A percentile compares a stretch with the other conserved stretches of the same genome.
Evolutionary conservation across 1,284 basidiomycete genomes (phyloP).

Genomic region (Trichosporon faecale): DNA sequence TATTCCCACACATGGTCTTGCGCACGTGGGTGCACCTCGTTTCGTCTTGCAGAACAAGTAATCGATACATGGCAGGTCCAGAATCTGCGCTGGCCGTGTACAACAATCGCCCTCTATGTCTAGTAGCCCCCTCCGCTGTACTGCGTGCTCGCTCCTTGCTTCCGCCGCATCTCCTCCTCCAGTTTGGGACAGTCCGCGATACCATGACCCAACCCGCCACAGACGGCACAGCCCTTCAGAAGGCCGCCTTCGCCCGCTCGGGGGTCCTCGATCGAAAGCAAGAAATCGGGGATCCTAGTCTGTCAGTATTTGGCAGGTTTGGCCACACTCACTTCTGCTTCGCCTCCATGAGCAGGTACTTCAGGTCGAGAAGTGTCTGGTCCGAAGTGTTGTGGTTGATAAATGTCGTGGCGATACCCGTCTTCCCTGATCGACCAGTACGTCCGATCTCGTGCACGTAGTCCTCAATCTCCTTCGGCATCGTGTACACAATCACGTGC

Average conservation of each 20-base stretch:
- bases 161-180: slow-evolving; percentile 84
- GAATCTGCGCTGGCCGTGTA: neutral
- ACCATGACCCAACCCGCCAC: slow-evolving; percentile 92
- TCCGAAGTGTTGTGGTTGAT: slow-evolving; percentile 96
- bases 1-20: neutral
- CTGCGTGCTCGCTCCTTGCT: slow-evolving; percentile 42
- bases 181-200: slow-evolving; percentile 94
- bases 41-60: neutral
- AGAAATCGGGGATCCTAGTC: slow-evolving; percentile 87
- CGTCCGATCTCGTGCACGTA: slow-evolving; percentile 94
- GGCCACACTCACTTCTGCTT: slow-evolving; percentile 87
- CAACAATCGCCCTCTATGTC: neutral
- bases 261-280: slow-evolving; percentile 87
- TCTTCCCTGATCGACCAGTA: slow-evolving; percentile 95
- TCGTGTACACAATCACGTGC: slow-evolving; percentile 65
- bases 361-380: slow-evolving; percentile 92
- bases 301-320: too few species aligned
- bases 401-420: slow-evolving; percentile 99
- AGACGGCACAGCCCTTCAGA: slow-evolving; percentile 87
- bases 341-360: slow-evolving; percentile 94
- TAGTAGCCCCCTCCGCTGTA: slow-evolving; percentile 63
- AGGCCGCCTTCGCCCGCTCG: slow-evolving; percentile 70
- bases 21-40: neutral
- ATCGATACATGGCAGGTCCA: neutral
- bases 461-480: slow-evolving; percentile 99